Evolutionary conservation across 768 basidiomycete genomes (phyloP).

Genomic region (Leccinum fibrillosum): DNA sequence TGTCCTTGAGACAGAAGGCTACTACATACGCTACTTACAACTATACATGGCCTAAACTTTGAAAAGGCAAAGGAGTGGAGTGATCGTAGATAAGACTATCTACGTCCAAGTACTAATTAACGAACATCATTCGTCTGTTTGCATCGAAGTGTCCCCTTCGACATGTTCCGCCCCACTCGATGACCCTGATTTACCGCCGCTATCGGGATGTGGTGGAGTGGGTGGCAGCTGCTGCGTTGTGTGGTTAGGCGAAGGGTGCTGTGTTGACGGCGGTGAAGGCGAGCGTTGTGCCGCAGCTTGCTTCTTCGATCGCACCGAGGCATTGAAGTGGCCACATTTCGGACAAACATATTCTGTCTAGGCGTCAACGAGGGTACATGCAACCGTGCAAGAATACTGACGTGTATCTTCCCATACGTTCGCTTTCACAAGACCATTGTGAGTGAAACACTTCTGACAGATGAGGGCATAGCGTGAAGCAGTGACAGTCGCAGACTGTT

Average conservation of each 20-base stretch:
- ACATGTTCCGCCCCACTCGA: not conserved
- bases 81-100: not conserved
- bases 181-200: not conserved
- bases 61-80: not conserved
- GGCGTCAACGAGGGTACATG: not conserved
- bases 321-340: slow-evolving; percentile 83
- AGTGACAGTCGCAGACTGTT: slow-evolving; percentile 34
- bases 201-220: not conserved
- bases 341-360: slow-evolving; percentile 77
- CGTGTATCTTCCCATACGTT: slow-evolving; percentile 78
- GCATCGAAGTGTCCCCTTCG: slow-evolving; percentile 6
- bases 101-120: not conserved
- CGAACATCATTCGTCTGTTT: not conserved
- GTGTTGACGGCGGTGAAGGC: slow-evolving; percentile 27
- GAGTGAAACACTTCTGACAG: slow-evolving; percentile 81
- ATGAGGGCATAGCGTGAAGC: slow-evolving; percentile 76
- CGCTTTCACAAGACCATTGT: slow-evolving; percentile 87
- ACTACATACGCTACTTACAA: not conserved
- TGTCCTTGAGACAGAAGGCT: not conserved
- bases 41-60: not conserved
- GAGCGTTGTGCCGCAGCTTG: slow-evolving; percentile 18
- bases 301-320: slow-evolving; percentile 37
- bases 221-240: slow-evolving; percentile 3
- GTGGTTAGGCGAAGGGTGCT: slow-evolving; percentile 8
- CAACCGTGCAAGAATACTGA: slow-evolving; percentile 39